Base-by-base conservation (phyloP, 73 alveolate genomes). In the Uronychia binucleata region DNA sequence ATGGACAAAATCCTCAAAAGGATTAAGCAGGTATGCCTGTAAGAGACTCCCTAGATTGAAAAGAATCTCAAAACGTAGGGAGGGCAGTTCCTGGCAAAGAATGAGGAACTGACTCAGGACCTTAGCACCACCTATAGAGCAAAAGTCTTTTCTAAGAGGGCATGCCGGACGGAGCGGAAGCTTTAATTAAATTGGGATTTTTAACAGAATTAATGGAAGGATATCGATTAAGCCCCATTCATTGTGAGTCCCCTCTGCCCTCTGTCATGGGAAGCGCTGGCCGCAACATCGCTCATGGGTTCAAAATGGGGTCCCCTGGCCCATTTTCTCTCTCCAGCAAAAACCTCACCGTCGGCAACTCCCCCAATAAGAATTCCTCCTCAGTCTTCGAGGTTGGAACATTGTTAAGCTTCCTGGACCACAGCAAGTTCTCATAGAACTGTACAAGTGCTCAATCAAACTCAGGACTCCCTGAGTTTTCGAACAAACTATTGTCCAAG, bases 251-350 rank as follows among this genome's bases (percentile, higher is more conserved):
- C 67, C 67, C 67, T 46, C n/a, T 46, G 67, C 19, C 5, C n/a
- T 46, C 67, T 46, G 67, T 46, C n/a, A 46, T 46, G 67, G n/a
- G 67, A 46, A 46, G 5, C n/a, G 67, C 67, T 46, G 67, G 67
- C n/a, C 5, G 19, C n/a, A 46, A 19, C 67, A 46, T 46, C 67
- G 19, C 67, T 46, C 67, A 46, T 46, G 67, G 67, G 19, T 19
- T 46, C 5, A 19, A 19, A 46, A 11, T 46, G 19, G 67, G 19
- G n/a, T 46, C 67, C 67, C 67, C 67, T 46, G 19, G 19, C 5
- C 67, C 67, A 5, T 46, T 46, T 46, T 46, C 19, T 11, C 5
- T 46, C n/a, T 11, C n/a, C 67, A 5, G n/a, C 5, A 46, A 46
- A 19, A 46, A 46, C 67, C 67, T 11, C 19, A 46, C 67, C 5